phyloP scores from a whole-genome alignment of 306 rosid species.

The Geum urbanum region DNA sequence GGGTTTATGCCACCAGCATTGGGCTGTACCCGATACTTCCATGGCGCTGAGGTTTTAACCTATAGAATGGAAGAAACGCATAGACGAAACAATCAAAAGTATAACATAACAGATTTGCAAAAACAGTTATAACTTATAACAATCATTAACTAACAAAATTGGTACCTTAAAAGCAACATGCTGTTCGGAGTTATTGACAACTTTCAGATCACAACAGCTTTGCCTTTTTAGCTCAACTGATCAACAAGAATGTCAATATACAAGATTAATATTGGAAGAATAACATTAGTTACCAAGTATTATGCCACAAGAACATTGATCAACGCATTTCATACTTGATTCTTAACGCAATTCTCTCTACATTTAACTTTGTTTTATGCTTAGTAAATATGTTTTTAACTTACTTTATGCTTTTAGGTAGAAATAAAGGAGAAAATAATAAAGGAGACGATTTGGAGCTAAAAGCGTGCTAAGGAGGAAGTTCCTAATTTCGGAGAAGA shows the following conservation, averaged over 20 bases:
- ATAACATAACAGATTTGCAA: conserved; percentile 12
- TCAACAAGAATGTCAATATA: conserved; percentile 23
- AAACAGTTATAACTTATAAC: not conserved
- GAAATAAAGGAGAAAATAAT: no score
- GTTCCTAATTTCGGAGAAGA: no score
- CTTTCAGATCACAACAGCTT: conserved; percentile 77
- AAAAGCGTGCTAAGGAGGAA: no score
- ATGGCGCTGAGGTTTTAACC: conserved; percentile 97
- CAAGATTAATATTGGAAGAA: not conserved
- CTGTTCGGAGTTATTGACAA: conserved; percentile 62
- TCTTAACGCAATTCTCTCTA: no score
- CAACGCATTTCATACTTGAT: no score
- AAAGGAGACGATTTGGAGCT: no score
- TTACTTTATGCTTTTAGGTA: no score
- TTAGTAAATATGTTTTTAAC: no score
- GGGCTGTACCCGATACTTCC: conserved; percentile 88
- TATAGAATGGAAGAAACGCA: conserved; percentile 16
- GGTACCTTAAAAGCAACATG: conserved; percentile 87
- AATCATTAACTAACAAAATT: conserved; percentile 1
- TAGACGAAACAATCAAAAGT: not conserved
- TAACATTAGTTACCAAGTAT: no score
- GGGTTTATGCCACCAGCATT: conserved; percentile 77
- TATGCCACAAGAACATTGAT: no score
- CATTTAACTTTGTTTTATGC: no score
- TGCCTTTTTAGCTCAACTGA: conserved; percentile 89